Evolutionary conservation across 108 stramenopile genomes (phyloP).

Genomic region (Licmophora abbreviata): DNA sequence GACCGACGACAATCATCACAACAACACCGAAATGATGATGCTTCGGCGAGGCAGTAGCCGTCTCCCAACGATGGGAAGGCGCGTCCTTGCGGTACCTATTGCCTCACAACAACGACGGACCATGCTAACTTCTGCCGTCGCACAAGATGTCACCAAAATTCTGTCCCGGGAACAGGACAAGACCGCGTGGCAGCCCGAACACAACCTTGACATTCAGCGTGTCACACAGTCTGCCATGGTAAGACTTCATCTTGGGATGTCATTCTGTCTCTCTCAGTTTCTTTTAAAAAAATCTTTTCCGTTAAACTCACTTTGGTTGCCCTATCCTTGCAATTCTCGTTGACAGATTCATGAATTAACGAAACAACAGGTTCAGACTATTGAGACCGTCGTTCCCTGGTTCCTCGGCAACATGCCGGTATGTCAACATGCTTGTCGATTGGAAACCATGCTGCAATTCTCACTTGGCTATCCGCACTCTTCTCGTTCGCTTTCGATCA

Average conservation of each 20-base stretch:
- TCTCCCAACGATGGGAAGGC: neutral
- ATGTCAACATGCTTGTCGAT: slow-evolving; percentile 16
- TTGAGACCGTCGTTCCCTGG: slow-evolving; percentile 90
- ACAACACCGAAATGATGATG: neutral
- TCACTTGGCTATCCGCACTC: neutral
- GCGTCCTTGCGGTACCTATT: neutral
- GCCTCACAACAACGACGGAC: neutral
- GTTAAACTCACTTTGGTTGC: neutral
- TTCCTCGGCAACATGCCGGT: slow-evolving; percentile 92
- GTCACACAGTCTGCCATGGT: slow-evolving; percentile 61
- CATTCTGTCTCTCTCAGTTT: neutral
- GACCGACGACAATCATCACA: neutral
- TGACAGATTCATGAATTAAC: slow-evolving; percentile 84
- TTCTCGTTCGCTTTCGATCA: no score
- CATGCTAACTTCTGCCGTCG: neutral
- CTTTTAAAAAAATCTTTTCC: neutral
- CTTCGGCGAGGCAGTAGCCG: neutral
- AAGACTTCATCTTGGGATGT: no score
- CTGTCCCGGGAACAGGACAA: neutral
- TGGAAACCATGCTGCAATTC: slow-evolving; percentile 1
- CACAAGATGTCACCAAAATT: neutral
- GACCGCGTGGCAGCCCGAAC: slow-evolving; percentile 67
- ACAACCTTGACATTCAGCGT: slow-evolving; percentile 75
- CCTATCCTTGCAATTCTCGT: slow-evolving; percentile 22
- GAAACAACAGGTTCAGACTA: slow-evolving; percentile 50